Percentiles rank a stretch among this genome's conserved stretches.
Evolutionary conservation across 352 stramenopile genomes (phyloP).

Genomic region (Elongisporangium senticosum): DNA sequence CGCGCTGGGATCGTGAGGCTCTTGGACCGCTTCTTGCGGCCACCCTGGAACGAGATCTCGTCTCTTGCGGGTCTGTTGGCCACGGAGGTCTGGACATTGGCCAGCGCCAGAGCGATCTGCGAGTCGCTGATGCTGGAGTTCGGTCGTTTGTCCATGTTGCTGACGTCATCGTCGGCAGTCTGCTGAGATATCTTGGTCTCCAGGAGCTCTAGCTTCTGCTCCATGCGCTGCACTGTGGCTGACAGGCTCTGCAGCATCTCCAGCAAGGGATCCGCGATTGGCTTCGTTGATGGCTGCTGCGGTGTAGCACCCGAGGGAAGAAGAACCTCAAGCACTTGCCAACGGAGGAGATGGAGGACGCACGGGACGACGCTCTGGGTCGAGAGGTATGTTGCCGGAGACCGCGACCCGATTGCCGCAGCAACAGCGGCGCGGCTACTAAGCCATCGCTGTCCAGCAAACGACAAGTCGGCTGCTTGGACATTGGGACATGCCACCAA

Average conservation of each 20-base stretch:
- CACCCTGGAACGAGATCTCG: not conserved
- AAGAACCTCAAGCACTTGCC: not conserved
- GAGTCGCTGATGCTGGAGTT: conserved; percentile 2
- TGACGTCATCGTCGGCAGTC: not conserved
- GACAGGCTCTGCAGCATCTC: conserved; percentile 8
- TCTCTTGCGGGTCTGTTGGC: not conserved
- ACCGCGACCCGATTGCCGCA: too few relatives aligned
- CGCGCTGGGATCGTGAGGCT: not conserved
- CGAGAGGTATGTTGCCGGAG: not conserved
- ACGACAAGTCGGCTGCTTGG: not conserved
- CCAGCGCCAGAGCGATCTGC: not conserved
- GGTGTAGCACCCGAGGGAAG: not conserved
- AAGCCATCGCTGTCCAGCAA: not conserved
- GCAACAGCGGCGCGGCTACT: too few relatives aligned
- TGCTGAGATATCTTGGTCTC: not conserved
- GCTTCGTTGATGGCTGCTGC: not conserved
- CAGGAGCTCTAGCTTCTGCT: conserved; percentile 4
- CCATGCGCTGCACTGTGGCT: conserved; percentile 3
- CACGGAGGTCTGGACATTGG: not conserved
- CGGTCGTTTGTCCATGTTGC: not conserved
- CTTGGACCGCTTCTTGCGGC: not conserved
- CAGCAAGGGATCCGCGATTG: not conserved
- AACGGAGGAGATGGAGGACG: conserved; percentile 5
- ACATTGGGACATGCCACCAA: not conserved
- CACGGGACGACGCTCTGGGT: not conserved